These are phyloP conservation scores for Ensete ventricosum DNA, from an alignment of 176 grass and related monocot genomes.

Conservation along the genomic window DNA sequence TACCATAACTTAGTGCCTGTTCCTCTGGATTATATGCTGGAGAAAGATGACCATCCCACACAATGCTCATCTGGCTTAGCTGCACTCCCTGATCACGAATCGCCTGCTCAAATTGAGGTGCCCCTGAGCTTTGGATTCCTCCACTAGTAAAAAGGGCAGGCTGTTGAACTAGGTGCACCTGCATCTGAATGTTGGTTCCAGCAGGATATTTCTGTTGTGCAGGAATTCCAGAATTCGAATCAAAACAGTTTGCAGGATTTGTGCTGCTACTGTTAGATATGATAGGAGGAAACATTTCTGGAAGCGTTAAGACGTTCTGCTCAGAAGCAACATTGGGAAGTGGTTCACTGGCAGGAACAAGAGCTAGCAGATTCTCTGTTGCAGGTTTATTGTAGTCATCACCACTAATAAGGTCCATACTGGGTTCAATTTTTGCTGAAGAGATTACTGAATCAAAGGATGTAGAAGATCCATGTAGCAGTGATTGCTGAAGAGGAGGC, in stretches of 20 bases:
- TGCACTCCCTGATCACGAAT: conserved; percentile 40
- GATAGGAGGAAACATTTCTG: conserved; percentile 74
- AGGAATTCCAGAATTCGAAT: conserved; percentile 32
- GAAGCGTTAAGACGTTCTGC: conserved; percentile 52
- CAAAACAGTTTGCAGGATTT: conserved; percentile 23
- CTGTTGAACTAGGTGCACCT: conserved; percentile 37
- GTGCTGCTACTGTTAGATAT: conserved; percentile 35
- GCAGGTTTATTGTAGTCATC: conserved; percentile 65
- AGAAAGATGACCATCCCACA: conserved; percentile 38
- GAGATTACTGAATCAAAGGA: conserved; percentile 32
- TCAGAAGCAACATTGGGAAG: conserved; percentile 43
- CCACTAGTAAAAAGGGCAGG: conserved; percentile 39
- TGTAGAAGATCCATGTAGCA: conserved; percentile 46
- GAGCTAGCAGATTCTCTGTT: conserved; percentile 45
- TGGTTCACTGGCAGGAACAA: conserved; percentile 49
- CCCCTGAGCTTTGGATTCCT: conserved; percentile 16
- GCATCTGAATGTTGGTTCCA: conserved; percentile 2
- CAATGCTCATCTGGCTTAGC: conserved; percentile 20
- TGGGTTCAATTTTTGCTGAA: conserved; percentile 27
- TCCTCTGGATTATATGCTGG: conserved; percentile 27
- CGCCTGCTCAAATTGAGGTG: conserved; percentile 19
- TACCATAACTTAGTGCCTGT: conserved; percentile 54
- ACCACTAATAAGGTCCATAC: conserved; percentile 77
- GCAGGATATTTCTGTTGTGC: conserved; percentile 37
- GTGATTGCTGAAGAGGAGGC: conserved; percentile 45